Conservation (phyloP, 148 eudicot genomes). For the Spergularia marina region DNA sequence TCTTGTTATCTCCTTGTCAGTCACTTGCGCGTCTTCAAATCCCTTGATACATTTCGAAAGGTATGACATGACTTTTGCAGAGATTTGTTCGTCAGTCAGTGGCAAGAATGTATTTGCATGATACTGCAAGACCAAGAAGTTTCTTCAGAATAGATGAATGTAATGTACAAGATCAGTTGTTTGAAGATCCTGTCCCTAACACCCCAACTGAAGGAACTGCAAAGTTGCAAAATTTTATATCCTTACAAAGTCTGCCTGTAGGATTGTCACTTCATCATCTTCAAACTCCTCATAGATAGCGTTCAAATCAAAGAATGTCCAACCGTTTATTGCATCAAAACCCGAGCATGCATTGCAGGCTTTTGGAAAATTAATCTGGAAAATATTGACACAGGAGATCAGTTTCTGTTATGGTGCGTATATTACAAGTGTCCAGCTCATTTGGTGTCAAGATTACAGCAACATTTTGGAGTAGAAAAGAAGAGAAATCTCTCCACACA, state of each 20-base stretch:
- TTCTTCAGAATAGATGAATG: neutral
- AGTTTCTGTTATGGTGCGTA: neutral
- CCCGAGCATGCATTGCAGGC: constrained; percentile 65
- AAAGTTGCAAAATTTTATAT: neutral
- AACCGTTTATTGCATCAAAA: constrained; percentile 45
- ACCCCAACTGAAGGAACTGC: neutral
- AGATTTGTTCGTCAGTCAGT: constrained; percentile 57
- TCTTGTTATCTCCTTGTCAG: constrained; percentile 59
- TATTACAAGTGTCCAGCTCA: too few species aligned
- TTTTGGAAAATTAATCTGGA: constrained; percentile 55
- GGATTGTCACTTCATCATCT: constrained; percentile 40
- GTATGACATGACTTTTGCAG: constrained; percentile 41
- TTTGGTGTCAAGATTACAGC: too few species aligned
- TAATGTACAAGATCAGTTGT: neutral
- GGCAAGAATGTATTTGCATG: constrained; percentile 63
- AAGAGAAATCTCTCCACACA: too few species aligned
- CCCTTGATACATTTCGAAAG: constrained; percentile 57
- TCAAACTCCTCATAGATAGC: constrained; percentile 52
- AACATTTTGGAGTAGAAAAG: too few species aligned
- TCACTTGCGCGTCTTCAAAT: constrained; percentile 40
- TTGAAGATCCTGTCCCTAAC: neutral
- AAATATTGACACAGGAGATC: neutral
- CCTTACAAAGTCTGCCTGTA: constrained; percentile 74
- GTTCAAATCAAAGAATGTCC: constrained; percentile 71
- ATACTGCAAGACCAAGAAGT: constrained; percentile 40